Evolutionary conservation across 495 filamentous ascomycete genomes (phyloP), one percentile per base, ranked within the genome.

Genomic region (Hypoxylon crocopeplum): DNA sequence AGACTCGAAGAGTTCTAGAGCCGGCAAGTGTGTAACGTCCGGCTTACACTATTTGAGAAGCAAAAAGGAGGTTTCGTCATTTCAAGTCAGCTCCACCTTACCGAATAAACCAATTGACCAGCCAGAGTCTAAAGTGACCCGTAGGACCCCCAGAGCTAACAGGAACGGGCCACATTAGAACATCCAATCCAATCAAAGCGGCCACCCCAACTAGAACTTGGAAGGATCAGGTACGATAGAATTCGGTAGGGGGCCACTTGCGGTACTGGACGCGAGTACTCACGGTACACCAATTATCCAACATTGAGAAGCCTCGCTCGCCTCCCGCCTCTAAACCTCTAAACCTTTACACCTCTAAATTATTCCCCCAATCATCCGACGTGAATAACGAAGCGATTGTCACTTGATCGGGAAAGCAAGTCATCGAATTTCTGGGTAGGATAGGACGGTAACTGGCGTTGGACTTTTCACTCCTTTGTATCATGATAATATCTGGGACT

Each of bases 51-150:
- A 36, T 16, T 40, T 7, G 17, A 38, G 39, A 22, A 48, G 16
- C 24, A 30, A 59, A 64, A 59, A 60, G 45, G 54, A 59, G 60
- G 55, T 41, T 59, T 56, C 61, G 61, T 64, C 61, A 64, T 64
- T 64, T 64, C 54, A 49, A 40, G 29, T 49, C 3, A 40, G 33
- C 49, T 48, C 61, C 61, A 64, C 61, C 27, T 13, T 41, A n/a
- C 32, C 36, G 42, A 40, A 33, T 27, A 33, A n/a, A n/a, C 48
- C 41, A 40, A 39, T 56, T 39, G 33, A 47, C 27, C 12, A 33
- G 6, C 33, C 27, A 45, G 22, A 7, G 13, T 24, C 15, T 17
- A 47, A 24, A 7, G 29, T 3, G 16, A 17, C n/a, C 17, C 2
- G n/a, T 13, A 42, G 33, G 46, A 17, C 17, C 29, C 7, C 25